A percentile compares a stretch with the other conserved stretches of the same genome.
These are phyloP conservation scores for Fusarium gaditjirri DNA, from an alignment of 2,329 filamentous ascomycete genomes.

Conservation along the genomic window DNA sequence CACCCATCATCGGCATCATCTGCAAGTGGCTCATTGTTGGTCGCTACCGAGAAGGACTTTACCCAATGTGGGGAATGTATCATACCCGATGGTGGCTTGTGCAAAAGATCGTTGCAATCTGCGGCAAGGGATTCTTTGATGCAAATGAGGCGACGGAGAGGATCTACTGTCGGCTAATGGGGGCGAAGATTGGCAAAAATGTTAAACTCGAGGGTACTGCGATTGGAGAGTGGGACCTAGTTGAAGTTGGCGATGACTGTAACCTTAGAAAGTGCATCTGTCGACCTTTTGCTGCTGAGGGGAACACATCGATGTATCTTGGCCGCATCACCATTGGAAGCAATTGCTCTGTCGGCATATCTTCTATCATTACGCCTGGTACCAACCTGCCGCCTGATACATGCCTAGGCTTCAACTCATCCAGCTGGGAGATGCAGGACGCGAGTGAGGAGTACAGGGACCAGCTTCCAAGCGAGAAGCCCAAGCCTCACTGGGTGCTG, in stretches of 20 bases:
- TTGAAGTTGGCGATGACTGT: background rate
- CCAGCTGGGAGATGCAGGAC: constrained; percentile 11
- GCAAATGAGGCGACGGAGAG: background rate
- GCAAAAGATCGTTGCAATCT: constrained; percentile 9
- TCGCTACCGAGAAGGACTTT: background rate
- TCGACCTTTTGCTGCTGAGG: constrained; percentile 8
- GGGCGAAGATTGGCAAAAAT: background rate
- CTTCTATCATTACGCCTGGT: background rate
- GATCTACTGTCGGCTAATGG: constrained; percentile 1
- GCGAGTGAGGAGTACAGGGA: constrained; percentile 3
- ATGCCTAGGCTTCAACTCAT: constrained; percentile 12
- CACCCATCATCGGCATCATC: background rate
- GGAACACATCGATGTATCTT: constrained; percentile 14
- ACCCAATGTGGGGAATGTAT: constrained; percentile 11
- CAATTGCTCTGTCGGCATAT: background rate
- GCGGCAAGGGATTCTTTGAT: background rate
- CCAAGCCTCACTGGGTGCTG: background rate
- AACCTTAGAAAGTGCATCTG: background rate
- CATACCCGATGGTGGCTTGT: constrained; percentile 20
- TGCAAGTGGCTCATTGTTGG: constrained; percentile 15
- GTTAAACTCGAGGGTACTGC: background rate
- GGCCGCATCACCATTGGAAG: background rate
- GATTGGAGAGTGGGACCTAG: background rate
- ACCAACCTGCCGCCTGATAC: background rate
- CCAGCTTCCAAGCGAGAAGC: constrained; percentile 3